A percentile compares a stretch with the other conserved stretches of the same genome.
Evolutionary conservation across 1,284 basidiomycete species (phyloP).

Genomic region (Hymenochaete sp.): DNA sequence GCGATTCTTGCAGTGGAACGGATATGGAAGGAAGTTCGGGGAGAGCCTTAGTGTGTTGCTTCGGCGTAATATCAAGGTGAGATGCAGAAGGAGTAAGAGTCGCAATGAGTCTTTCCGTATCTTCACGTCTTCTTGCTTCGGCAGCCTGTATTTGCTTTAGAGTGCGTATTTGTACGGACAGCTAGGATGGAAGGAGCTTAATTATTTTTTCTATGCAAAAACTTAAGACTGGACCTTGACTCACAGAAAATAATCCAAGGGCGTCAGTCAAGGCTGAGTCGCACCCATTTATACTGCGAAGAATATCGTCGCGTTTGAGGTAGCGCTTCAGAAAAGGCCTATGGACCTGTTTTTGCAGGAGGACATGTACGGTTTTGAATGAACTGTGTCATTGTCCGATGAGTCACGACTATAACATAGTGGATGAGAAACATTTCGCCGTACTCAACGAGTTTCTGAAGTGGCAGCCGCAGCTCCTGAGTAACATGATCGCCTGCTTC

Average conservation of each 20-base stretch:
- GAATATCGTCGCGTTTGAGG: slow-evolving; percentile 65
- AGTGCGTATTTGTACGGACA: slow-evolving; percentile 52
- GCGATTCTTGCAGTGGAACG: no score
- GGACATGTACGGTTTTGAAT: slow-evolving; percentile 38
- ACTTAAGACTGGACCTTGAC: slow-evolving; percentile 21
- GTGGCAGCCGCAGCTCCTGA: slow-evolving; percentile 31
- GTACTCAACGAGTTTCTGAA: slow-evolving; percentile 43
- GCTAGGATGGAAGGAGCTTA: slow-evolving; percentile 21
- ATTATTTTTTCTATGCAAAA: slow-evolving; percentile 4
- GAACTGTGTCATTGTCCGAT: slow-evolving; percentile 24
- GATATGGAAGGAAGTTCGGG: slow-evolving; percentile 23
- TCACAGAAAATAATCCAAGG: slow-evolving; percentile 46
- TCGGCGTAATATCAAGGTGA: slow-evolving; percentile 21
- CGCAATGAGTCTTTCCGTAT: slow-evolving; percentile 20
- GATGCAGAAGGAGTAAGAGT: slow-evolving; percentile 23
- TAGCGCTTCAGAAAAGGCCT: slow-evolving; percentile 74
- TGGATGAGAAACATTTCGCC: slow-evolving; percentile 22
- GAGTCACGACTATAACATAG: neutral
- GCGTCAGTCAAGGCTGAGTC: slow-evolving; percentile 47
- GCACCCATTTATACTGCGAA: slow-evolving; percentile 44
- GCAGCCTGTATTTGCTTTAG: slow-evolving; percentile 43
- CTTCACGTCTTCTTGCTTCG: slow-evolving; percentile 19
- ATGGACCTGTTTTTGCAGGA: slow-evolving; percentile 51
- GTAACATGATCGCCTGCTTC: slow-evolving; percentile 32
- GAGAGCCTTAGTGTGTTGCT: slow-evolving; percentile 8